Percentiles rank a stretch among this genome's conserved stretches.
phyloP scores from a whole-genome alignment of 352 stramenopile species.

The Globisporangium megalacanthum region DNA sequence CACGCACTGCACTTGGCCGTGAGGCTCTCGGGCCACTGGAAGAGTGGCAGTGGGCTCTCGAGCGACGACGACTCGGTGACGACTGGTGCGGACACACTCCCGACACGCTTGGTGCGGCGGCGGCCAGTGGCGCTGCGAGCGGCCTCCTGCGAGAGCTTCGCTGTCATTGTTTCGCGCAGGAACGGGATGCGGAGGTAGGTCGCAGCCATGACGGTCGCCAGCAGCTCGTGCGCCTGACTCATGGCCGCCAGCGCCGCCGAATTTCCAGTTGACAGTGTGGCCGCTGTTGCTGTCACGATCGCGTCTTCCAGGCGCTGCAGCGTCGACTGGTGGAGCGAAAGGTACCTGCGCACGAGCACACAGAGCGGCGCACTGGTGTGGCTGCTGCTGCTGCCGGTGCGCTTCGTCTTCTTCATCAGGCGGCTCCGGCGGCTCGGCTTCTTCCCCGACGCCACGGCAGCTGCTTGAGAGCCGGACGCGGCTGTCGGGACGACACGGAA shows the following conservation, averaged over 20 bases:
- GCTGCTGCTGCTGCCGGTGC: slow-evolving; percentile 15
- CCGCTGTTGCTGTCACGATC: slow-evolving; percentile 8
- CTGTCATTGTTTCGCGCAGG: slow-evolving; percentile 45
- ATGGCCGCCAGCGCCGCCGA: background rate
- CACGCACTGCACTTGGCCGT: slow-evolving; percentile 44
- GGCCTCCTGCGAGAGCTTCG: slow-evolving; percentile 31
- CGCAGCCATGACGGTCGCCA: slow-evolving; percentile 32
- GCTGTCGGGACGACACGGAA: slow-evolving; percentile 15
- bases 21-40: slow-evolving; percentile 48
- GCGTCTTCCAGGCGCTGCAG: slow-evolving; percentile 46
- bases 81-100: slow-evolving; percentile 6
- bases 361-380: slow-evolving; percentile 27
- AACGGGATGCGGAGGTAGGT: slow-evolving; percentile 55
- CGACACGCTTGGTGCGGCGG: background rate
- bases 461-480: no score
- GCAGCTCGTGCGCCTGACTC: slow-evolving; percentile 20
- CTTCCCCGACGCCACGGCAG: no score
- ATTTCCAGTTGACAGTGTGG: slow-evolving; percentile 12
- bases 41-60: slow-evolving; percentile 37
- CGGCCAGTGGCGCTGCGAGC: slow-evolving; percentile 4
- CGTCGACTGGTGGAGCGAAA: slow-evolving; percentile 60
- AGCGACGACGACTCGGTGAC: slow-evolving; percentile 13
- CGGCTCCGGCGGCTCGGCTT: slow-evolving; percentile 11
- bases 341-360: slow-evolving; percentile 38
- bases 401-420: slow-evolving; percentile 17